Percentiles rank a stretch among this genome's conserved stretches.
Conservation (phyloP, 139 green algal genomes). For the Medakamo hakoo region DNA sequence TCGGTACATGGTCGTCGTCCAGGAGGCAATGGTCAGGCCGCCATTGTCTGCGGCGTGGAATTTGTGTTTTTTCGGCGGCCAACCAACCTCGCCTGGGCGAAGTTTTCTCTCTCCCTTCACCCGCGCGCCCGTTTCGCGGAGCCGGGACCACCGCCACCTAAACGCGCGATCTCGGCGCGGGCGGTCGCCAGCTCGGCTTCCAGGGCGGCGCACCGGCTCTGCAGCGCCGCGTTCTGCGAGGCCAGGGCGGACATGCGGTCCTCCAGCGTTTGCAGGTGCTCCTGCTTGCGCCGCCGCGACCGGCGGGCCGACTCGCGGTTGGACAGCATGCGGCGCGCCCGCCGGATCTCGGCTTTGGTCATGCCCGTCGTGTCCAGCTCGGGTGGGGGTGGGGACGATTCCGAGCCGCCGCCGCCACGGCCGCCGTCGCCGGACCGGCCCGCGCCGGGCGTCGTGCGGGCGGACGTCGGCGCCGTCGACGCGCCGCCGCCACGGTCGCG, state of each 20-base stretch:
- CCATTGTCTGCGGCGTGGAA: too few species aligned
- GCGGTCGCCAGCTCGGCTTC: neutral
- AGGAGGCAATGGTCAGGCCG: too few species aligned
- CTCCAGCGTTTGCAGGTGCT: slow-evolving; percentile 64
- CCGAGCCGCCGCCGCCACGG: neutral
- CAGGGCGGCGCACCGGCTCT: neutral
- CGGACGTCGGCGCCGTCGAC: neutral
- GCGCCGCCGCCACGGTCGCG: neutral
- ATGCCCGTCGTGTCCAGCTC: neutral
- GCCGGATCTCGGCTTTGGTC: slow-evolving; percentile 22
- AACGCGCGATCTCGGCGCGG: neutral
- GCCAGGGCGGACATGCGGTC: slow-evolving; percentile 22
- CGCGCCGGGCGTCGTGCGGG: neutral
- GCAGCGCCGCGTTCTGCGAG: neutral
- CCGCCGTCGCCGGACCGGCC: neutral
- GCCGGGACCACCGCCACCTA: too few species aligned
- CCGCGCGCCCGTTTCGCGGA: too few species aligned
- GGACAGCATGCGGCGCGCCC: slow-evolving; percentile 59
- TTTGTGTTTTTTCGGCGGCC: too few species aligned
- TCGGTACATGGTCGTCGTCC: too few species aligned
- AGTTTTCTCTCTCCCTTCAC: too few species aligned
- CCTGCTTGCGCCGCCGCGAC: slow-evolving; percentile 67
- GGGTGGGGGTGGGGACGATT: neutral
- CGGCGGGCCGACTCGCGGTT: slow-evolving; percentile 76
- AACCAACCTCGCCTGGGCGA: too few species aligned